Conservation (phyloP, 2,329 filamentous ascomycete genomes). For the Diplocarpon mali region DNA sequence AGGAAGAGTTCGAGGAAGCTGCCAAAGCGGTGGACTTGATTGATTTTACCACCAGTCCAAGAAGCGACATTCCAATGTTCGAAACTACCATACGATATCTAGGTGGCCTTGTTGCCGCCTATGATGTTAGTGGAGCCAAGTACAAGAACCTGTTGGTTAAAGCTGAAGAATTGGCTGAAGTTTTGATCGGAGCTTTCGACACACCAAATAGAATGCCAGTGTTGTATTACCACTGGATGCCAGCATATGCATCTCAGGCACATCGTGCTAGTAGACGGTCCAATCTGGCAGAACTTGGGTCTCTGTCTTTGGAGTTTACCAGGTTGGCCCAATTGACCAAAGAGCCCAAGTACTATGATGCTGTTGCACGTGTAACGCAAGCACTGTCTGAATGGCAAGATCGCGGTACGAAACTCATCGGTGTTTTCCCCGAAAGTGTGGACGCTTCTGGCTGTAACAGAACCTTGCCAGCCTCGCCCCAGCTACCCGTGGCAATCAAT, state of each 20-base stretch:
- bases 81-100: constrained; percentile 89
- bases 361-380: constrained; percentile 74
- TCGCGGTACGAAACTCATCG: constrained; percentile 54
- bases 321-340: constrained; percentile 76
- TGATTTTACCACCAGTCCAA: constrained; percentile 66
- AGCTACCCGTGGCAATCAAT: constrained; percentile 6
- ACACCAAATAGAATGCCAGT: constrained; percentile 91
- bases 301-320: constrained; percentile 80
- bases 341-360: constrained; percentile 78
- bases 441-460: constrained; percentile 70
- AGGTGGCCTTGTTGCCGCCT: constrained; percentile 74
- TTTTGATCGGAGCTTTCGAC: constrained; percentile 64
- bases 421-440: constrained; percentile 68
- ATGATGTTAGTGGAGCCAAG: constrained; percentile 66
- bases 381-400: constrained; percentile 67
- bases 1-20: constrained; percentile 70
- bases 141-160: constrained; percentile 59
- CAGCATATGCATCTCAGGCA: constrained; percentile 49
- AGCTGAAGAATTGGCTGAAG: constrained; percentile 60
- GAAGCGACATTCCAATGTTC: constrained; percentile 72
- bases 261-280: constrained; percentile 47
- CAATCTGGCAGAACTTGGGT: constrained; percentile 48
- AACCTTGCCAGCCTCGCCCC: constrained; percentile 8
- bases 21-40: constrained; percentile 58
- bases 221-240: constrained; percentile 69